Base-by-base conservation (phyloP, 1,284 basidiomycete genomes). In the Flammula alnicola region DNA sequence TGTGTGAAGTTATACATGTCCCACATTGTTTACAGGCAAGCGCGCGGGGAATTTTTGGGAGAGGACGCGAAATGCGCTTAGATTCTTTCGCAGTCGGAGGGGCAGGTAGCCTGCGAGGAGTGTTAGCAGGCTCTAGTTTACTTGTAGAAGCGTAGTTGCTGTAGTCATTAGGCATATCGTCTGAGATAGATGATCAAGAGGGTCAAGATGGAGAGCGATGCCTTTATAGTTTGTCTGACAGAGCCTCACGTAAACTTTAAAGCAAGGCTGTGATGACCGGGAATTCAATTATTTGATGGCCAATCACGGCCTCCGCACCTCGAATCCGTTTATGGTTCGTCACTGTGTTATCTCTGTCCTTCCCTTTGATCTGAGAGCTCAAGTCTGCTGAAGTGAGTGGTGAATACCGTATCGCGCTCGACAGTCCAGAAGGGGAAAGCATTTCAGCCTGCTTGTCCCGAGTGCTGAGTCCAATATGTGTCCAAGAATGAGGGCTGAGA, bases 11-110 rank as follows among this genome's bases (percentile, higher is more conserved):
- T 5, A 80, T 72, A 41, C 64, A 72, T 2, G 70, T 71, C 29
- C 63, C 61, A 57, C 78, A 80, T 43, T 68, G 62, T 56, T 75
- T 76, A 59, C 76, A 78, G 27, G 66, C 62, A 10, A 78, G 62
- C 14, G 69, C 61, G 36, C 66, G 68, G 3, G 76, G 76, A 22
- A 77, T 70, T 56, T 63, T 63, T 4, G 74, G 74, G 17, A 76
- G 61, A 10, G 71, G 73, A 22, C 75, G 63, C 9, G 71, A 70
- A n/a, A 59, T 53, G 10, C 62, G 61, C 37, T 56, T 59, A 20
- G 59, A 46, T 38, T 59, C 52, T 25, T 49, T 44, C 16, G 47
- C 22, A 3, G 38, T 23, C 19, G 63, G 60, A 41, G 63, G 63
- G 27, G 62, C 56, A 35, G 66, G 67, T 33, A 65, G 47, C 47